Percentiles rank a stretch among this genome's conserved stretches.
These are phyloP conservation scores for Mortierella sp. DNA, from an alignment of 371 early-diverging fungal species.

Conservation along the genomic window DNA sequence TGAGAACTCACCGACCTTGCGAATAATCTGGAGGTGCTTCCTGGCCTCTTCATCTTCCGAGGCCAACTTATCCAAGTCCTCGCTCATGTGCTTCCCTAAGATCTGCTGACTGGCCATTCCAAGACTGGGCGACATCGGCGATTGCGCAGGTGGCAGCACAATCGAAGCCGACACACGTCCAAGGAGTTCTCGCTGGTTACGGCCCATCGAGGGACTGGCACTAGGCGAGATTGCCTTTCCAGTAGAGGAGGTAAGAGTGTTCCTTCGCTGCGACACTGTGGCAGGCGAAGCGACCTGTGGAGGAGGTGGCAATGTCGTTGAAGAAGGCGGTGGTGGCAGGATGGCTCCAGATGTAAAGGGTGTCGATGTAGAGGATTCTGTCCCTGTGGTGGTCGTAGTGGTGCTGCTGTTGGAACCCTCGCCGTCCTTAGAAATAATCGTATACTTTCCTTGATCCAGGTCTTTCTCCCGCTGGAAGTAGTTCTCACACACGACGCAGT, in stretches of 20 bases:
- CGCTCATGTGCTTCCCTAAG: constrained; percentile 43
- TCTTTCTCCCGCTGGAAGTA: constrained; percentile 53
- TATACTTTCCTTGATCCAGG: constrained; percentile 44
- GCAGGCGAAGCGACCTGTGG: constrained; percentile 24
- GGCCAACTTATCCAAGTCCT: constrained; percentile 42
- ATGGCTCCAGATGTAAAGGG: constrained; percentile 3
- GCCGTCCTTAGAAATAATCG: constrained; percentile 13
- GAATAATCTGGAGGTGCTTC: constrained; percentile 46
- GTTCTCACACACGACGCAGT: constrained; percentile 76
- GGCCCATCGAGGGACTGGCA: constrained; percentile 31
- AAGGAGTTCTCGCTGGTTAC: constrained; percentile 24
- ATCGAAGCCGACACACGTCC: constrained; percentile 41
- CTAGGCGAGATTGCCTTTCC: constrained; percentile 31
- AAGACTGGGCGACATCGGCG: constrained; percentile 34
- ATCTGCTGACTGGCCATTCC: constrained; percentile 39
- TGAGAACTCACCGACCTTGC: constrained; percentile 46
- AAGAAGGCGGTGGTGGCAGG: constrained; percentile 10
- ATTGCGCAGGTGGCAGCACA: constrained; percentile 32
- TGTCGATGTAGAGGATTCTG: background rate
- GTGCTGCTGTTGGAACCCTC: background rate
- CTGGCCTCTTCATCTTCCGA: constrained; percentile 46
- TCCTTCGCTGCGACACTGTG: constrained; percentile 12
- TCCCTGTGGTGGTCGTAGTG: background rate
- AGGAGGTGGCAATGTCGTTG: constrained; percentile 7
- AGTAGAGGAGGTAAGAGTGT: constrained; percentile 12